Percentiles rank a stretch among this genome's conserved stretches.
These are phyloP conservation scores for Ophiostoma perfectum DNA, from an alignment of 2,329 filamentous ascomycete genomes.

Conservation along the genomic window DNA sequence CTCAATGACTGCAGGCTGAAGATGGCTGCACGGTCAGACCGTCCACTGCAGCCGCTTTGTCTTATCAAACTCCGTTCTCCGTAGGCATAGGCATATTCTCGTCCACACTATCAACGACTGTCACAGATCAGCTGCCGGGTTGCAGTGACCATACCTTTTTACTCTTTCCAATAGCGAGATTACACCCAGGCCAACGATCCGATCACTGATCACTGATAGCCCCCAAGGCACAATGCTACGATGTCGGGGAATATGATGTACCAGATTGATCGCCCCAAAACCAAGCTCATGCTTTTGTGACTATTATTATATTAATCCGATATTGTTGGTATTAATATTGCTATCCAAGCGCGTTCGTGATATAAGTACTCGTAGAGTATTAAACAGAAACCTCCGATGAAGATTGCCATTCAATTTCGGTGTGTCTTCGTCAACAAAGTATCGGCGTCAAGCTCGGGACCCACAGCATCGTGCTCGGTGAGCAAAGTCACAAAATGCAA, in stretches of 20 bases:
- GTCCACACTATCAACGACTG: no score
- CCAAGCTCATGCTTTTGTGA: no score
- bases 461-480: constrained; percentile 1
- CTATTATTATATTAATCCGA: no score
- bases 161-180: no score
- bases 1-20: background rate
- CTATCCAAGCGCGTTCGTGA: background rate
- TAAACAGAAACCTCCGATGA: background rate
- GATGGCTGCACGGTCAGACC: constrained; percentile 2
- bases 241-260: no score
- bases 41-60: background rate
- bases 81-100: no score
- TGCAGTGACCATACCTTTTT: no score
- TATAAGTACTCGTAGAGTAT: background rate
- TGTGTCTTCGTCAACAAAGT: background rate
- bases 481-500: constrained; percentile 2
- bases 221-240: no score
- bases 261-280: no score
- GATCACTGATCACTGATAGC: no score
- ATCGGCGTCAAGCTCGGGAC: background rate
- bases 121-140: no score
- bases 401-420: constrained; percentile 4
- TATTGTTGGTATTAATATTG: background rate
- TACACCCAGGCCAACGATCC: no score
- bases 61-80: background rate